These are phyloP conservation scores for Pestalotiopsis fici DNA, from an alignment of 2,329 filamentous ascomycete species.

Conservation along the genomic window DNA sequence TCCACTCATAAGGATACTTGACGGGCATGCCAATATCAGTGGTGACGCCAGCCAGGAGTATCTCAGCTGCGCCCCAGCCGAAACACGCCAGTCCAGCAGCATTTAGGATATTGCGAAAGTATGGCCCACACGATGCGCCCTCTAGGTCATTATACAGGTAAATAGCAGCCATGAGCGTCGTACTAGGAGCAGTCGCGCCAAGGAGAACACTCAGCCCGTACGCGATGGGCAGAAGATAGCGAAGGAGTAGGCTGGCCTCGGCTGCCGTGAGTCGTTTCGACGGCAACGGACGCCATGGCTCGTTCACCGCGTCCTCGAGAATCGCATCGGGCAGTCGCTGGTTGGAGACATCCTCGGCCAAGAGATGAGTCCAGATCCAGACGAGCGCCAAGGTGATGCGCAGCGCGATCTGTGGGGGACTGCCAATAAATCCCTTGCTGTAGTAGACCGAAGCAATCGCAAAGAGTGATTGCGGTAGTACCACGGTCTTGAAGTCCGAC, in stretches of 20 bases:
- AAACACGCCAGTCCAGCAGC: not conserved
- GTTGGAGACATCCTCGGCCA: slow-evolving; percentile 28
- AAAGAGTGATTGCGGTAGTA: slow-evolving; percentile 30
- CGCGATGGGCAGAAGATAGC: not conserved
- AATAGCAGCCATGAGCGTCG: not conserved
- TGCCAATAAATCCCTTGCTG: not conserved
- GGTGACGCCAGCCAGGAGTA: not conserved
- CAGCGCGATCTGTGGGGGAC: not conserved
- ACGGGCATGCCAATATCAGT: not conserved
- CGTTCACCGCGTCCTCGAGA: slow-evolving; percentile 29
- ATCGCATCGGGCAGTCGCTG: slow-evolving; percentile 22
- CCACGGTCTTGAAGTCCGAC: slow-evolving; percentile 33
- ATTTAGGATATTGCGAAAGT: not conserved
- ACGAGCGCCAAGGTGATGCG: not conserved
- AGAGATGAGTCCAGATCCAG: slow-evolving; percentile 28
- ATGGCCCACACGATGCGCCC: not conserved
- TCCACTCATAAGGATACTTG: not conserved
- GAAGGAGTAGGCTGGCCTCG: not conserved
- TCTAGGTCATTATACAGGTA: not conserved
- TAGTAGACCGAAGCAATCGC: slow-evolving; percentile 7
- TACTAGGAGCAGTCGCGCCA: not conserved
- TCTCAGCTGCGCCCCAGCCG: not conserved
- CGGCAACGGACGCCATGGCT: slow-evolving; percentile 27
- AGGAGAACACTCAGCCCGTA: not conserved
- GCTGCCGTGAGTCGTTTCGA: not conserved